Conservation (phyloP, 768 basidiomycete genomes). For the Amanita pallidorosea region DNA sequence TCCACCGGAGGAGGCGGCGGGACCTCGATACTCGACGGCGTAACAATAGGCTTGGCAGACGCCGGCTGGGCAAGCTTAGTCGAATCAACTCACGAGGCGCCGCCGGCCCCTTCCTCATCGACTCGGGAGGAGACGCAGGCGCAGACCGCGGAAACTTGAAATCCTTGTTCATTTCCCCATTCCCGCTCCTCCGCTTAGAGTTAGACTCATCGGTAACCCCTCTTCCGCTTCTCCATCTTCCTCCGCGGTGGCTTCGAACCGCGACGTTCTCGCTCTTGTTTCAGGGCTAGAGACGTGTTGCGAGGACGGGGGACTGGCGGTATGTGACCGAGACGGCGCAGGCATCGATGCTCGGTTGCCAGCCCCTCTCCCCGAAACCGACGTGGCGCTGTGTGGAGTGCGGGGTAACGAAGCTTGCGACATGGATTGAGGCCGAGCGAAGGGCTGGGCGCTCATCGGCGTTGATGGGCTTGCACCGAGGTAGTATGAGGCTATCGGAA, state of each 20-base stretch:
- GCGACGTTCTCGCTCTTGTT: conserved; percentile 11
- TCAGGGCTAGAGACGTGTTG: conserved; percentile 21
- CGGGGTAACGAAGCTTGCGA: conserved; percentile 52
- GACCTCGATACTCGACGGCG: conserved; percentile 64
- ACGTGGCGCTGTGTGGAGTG: conserved; percentile 25
- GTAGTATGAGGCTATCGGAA: conserved; percentile 75
- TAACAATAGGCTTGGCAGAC: conserved; percentile 23
- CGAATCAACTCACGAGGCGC: conserved; percentile 5
- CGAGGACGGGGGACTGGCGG: conserved; percentile 30
- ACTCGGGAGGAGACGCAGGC: conserved; percentile 9
- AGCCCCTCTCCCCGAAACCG: conserved; percentile 17
- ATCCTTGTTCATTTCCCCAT: conserved; percentile 69
- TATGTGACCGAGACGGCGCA: conserved; percentile 37
- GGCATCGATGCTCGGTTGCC: conserved; percentile 63
- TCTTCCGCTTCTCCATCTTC: conserved; percentile 21
- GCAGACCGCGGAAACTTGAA: conserved; percentile 59
- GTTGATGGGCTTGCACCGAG: conserved; percentile 55
- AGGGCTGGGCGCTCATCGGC: conserved; percentile 28
- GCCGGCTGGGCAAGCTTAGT: conserved; percentile 3
- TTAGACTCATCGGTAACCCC: conserved; percentile 15
- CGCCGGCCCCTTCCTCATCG: neutral
- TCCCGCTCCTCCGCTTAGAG: conserved; percentile 41
- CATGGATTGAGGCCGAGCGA: conserved; percentile 63
- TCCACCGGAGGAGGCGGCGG: conserved; percentile 73
- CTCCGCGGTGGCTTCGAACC: conserved; percentile 47